phyloP scores from a whole-genome alignment of 345 rosid genomes.

The Linum tenue region DNA sequence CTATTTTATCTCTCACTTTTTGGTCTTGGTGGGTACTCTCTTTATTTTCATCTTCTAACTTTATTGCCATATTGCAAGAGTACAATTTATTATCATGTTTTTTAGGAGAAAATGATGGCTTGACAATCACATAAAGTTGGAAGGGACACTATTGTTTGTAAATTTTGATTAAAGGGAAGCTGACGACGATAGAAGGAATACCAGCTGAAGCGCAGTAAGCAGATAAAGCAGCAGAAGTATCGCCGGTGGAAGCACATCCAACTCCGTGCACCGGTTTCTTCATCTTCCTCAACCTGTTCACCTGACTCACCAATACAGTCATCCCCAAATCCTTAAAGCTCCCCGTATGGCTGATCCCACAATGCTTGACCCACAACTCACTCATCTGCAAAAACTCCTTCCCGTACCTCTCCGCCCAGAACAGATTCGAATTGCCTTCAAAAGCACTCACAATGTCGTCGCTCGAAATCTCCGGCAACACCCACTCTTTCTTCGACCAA shows the following conservation, averaged over 20 bases:
- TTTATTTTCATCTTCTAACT: too few species aligned
- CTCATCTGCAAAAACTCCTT: constrained; percentile 64
- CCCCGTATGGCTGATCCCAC: constrained; percentile 88
- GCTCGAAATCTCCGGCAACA: constrained; percentile 65
- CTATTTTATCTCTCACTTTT: too few species aligned
- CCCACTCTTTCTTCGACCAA: constrained; percentile 95
- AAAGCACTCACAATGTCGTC: constrained; percentile 88
- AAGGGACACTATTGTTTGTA: too few species aligned
- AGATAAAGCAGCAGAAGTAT: constrained; percentile 79
- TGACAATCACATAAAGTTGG: too few species aligned
- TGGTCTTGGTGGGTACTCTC: too few species aligned
- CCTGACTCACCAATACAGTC: constrained; percentile 93
- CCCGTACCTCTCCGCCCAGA: constrained; percentile 90
- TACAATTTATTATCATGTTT: too few species aligned
- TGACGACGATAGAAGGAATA: constrained; percentile 84
- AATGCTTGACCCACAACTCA: constrained; percentile 90
- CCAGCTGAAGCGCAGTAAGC: constrained; percentile 89
- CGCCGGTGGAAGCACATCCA: constrained; percentile 92
- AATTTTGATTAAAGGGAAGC: too few species aligned
- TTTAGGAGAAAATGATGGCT: too few species aligned
- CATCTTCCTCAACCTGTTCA: constrained; percentile 66
- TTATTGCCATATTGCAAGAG: too few species aligned
- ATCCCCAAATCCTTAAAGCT: constrained; percentile 90
- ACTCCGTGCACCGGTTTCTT: constrained; percentile 70
- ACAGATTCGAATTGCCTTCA: constrained; percentile 81